phyloP scores from a whole-genome alignment of 495 filamentous ascomycete genomes.

The Immersiella caudata region DNA sequence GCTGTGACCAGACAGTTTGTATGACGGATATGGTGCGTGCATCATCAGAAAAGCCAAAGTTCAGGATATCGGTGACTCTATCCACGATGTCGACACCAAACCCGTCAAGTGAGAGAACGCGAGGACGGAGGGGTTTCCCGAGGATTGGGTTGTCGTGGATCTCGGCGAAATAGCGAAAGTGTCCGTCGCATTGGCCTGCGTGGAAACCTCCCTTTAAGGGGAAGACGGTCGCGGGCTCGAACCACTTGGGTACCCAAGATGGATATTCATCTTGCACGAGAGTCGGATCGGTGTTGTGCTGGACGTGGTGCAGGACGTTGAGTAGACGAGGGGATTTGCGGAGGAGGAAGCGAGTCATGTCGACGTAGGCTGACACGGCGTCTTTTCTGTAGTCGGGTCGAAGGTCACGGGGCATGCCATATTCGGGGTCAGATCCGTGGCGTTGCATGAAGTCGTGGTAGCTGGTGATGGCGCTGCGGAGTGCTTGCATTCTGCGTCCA shows the following conservation, averaged over 20 bases:
- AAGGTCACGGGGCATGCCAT: neutral
- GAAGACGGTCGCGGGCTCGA: slow-evolving; percentile 1
- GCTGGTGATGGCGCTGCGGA: slow-evolving; percentile 5
- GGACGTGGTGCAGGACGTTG: slow-evolving; percentile 12
- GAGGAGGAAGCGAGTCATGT: slow-evolving; percentile 9
- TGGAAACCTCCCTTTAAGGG: slow-evolving; percentile 1
- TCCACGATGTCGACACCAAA: neutral
- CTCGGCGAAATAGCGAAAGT: slow-evolving; percentile 9
- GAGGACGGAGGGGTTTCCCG: neutral
- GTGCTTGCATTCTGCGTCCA: neutral
- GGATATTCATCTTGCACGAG: slow-evolving; percentile 4
- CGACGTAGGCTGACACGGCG: neutral
- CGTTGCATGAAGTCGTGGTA: slow-evolving; percentile 5
- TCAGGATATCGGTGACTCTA: slow-evolving; percentile 3
- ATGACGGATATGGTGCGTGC: neutral
- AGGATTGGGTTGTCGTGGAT: slow-evolving; percentile 7
- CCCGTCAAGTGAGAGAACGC: slow-evolving; percentile 9
- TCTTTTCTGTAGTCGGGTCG: slow-evolving; percentile 8
- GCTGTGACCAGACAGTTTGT: slow-evolving; percentile 1
- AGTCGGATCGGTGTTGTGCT: slow-evolving; percentile 13
- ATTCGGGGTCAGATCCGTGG: slow-evolving; percentile 7
- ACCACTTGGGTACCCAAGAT: slow-evolving; percentile 11
- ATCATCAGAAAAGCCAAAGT: slow-evolving; percentile 9
- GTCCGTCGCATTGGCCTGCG: slow-evolving; percentile 4
- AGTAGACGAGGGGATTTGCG: slow-evolving; percentile 6